Conservation (phyloP, 2,329 filamentous ascomycete species). For the Drechslerella dactyloides region DNA sequence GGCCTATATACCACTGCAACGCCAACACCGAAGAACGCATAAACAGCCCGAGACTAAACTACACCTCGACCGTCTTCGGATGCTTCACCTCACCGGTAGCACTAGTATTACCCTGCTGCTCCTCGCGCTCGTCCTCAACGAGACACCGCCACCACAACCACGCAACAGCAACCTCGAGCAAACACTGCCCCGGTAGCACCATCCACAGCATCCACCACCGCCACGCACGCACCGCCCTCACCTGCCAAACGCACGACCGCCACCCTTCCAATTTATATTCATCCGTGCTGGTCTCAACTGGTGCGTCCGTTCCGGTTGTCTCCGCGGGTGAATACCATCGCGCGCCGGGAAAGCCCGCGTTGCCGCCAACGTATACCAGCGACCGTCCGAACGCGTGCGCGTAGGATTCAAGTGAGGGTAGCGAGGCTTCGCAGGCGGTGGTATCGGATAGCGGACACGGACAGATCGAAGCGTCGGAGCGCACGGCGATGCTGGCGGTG, state of each 20-base stretch:
- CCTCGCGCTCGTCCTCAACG: slow-evolving; percentile 12
- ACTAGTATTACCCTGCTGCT: slow-evolving; percentile 1
- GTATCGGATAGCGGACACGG: slow-evolving; percentile 1
- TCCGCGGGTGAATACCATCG: too few relatives aligned
- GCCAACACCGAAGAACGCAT: too few relatives aligned
- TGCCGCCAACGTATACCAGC: too few relatives aligned
- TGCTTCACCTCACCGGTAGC: too few relatives aligned
- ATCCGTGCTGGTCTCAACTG: neutral
- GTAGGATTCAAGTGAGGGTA: too few relatives aligned
- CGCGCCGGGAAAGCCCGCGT: too few relatives aligned
- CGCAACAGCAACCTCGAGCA: slow-evolving; percentile 17
- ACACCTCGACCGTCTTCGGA: too few relatives aligned
- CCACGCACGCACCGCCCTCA: slow-evolving; percentile 17
- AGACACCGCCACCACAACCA: slow-evolving; percentile 33
- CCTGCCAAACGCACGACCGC: slow-evolving; percentile 18
- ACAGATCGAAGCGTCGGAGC: neutral
- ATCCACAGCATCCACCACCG: slow-evolving; percentile 32
- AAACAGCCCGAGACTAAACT: too few relatives aligned
- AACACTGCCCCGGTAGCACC: slow-evolving; percentile 23
- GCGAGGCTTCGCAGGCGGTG: too few relatives aligned
- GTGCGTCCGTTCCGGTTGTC: too few relatives aligned
- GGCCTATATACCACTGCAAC: too few relatives aligned
- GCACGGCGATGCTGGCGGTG: neutral
- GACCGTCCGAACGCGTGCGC: too few relatives aligned
- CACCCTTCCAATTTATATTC: slow-evolving; percentile 17